Base-by-base conservation (phyloP, 176 grass and related monocot genomes). In the Aegilops umbellulata region DNA sequence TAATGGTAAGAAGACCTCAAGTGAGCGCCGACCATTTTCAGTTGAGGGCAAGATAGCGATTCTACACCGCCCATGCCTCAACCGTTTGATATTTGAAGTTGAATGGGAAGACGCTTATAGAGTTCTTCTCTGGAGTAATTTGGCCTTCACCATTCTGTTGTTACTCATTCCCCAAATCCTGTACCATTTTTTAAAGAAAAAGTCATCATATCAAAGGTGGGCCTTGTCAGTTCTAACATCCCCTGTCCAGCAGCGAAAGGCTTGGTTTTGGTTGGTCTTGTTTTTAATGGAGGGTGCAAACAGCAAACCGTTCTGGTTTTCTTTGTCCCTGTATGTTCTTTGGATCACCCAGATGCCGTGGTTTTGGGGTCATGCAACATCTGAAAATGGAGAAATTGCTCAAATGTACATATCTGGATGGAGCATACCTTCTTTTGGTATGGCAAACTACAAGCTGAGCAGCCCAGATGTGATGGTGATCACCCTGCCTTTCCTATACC, bases 401-500 rank as follows among this genome's bases (percentile, higher is more conserved):
- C 46, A 25, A 62, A 98, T 98, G 93, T 92, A 89, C 25, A 68
- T 98, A 85, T 93, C 93, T 32, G 95, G 91, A 77, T 95, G 95
- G 95, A 90, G 65, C 15, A 16, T 98, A 29, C 80, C 72, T 83
- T 80, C 75, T 67, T 22, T 49, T 62, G 47, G 83, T 41, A 23
- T 23, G 42, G 79, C 66, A 6, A 76, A 76, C 30, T 81, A 81
- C 68, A 90, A 88, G 74, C 46, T 92, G 17, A 85, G 90, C 74
- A 90, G 31, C 74, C 90, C 91, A 53, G 93, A 98, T 91, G 57
- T 93, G 78, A 83, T 98, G 78, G 85, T 91, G 15, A 92, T 98
- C 73, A 93, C 93, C 66, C 89, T 98, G 36, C 95, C 95, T 69
- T 93, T 98, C 91, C 79, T 98, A 60, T 95, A 98, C 83, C 80